Evolutionary conservation across 208 protist genomes (phyloP).

Genomic region (Vickermania spadyakhi): DNA sequence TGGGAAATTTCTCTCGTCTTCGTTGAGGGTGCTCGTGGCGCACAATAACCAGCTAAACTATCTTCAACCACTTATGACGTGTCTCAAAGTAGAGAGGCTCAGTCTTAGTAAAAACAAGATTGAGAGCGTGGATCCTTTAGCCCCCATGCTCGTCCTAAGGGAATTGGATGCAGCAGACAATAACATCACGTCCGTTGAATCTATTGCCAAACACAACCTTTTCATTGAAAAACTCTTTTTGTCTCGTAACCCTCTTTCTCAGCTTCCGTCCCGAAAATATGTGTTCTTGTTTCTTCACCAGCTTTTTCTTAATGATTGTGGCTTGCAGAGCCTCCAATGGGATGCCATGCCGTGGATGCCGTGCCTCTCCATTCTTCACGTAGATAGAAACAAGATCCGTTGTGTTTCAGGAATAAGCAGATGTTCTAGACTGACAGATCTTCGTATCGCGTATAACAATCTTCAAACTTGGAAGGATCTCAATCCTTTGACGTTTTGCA

Average conservation of each 20-base stretch:
- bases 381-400: constrained; percentile 55
- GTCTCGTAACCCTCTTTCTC: constrained; percentile 41
- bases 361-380: constrained; percentile 55
- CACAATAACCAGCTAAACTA: constrained; percentile 41
- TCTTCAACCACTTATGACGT: constrained; percentile 30
- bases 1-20: constrained; percentile 22
- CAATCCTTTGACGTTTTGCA: constrained; percentile 32
- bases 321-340: constrained; percentile 20
- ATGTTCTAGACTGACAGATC: constrained; percentile 40
- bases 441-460: constrained; percentile 60
- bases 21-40: constrained; percentile 16
- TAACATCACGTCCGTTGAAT: constrained; percentile 16
- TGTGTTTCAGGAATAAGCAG: constrained; percentile 39
- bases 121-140: constrained; percentile 15
- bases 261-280: constrained; percentile 11
- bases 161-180: constrained; percentile 65
- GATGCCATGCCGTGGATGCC: constrained; percentile 46
- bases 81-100: constrained; percentile 27
- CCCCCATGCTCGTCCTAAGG: constrained; percentile 27
- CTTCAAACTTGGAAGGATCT: constrained; percentile 22
- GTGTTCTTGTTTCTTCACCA: constrained; percentile 31
- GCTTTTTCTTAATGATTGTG: constrained; percentile 65
- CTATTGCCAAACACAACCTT: constrained; percentile 2
- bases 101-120: constrained; percentile 47
- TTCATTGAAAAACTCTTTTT: constrained; percentile 51